Conservation (phyloP, 768 basidiomycete species). For the Phanerochaete sordida region DNA sequence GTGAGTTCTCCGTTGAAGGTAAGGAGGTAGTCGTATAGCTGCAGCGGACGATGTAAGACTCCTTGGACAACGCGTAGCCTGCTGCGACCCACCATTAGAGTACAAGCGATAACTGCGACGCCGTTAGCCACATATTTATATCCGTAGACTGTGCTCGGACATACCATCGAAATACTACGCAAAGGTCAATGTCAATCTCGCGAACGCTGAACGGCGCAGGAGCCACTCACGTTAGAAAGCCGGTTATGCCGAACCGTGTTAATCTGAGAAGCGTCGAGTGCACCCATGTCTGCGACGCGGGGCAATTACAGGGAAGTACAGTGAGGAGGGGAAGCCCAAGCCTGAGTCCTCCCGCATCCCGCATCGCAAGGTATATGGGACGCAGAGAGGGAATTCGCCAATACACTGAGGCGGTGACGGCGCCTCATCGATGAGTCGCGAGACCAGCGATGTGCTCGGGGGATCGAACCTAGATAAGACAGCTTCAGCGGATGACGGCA, state of each 20-base stretch:
- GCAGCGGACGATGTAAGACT: neutral
- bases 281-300: too few relatives aligned
- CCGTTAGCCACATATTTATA: neutral
- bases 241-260: neutral
- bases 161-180: neutral
- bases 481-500: too few relatives aligned
- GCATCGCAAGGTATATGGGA: too few relatives aligned
- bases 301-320: too few relatives aligned
- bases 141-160: neutral
- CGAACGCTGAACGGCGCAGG: neutral
- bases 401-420: too few relatives aligned
- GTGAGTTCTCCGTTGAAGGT: neutral
- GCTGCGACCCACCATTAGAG: neutral
- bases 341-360: too few relatives aligned
- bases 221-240: neutral
- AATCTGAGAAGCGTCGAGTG: neutral
- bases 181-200: neutral
- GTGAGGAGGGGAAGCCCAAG: too few relatives aligned
- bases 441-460: too few relatives aligned
- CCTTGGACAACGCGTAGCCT: neutral
- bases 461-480: too few relatives aligned
- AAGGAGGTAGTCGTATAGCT: conserved; percentile 3
- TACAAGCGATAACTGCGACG: neutral
- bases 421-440: too few relatives aligned
- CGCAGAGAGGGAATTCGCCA: too few relatives aligned